Evolutionary conservation across 2,329 filamentous ascomycete genomes (phyloP).

Genomic region (Davidsoniella virescens): DNA sequence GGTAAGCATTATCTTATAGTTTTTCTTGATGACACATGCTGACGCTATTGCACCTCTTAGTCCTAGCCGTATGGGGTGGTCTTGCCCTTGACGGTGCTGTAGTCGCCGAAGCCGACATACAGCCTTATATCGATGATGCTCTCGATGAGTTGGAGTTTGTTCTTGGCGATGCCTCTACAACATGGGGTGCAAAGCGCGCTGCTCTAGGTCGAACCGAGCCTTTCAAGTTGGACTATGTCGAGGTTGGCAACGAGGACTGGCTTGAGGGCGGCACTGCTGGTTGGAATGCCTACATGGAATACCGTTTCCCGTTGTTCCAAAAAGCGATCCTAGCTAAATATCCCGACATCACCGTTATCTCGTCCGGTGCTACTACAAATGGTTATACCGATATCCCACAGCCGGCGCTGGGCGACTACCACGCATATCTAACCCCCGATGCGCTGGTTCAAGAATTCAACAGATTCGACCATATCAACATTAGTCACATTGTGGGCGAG

Average conservation of each 20-base stretch:
- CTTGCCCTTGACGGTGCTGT: constrained; percentile 37
- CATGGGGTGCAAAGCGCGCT: constrained; percentile 41
- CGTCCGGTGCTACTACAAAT: constrained; percentile 30
- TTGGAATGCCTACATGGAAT: constrained; percentile 33
- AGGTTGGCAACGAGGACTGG: constrained; percentile 54
- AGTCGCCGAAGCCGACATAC: constrained; percentile 33
- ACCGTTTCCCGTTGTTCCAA: constrained; percentile 43
- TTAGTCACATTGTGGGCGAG: constrained; percentile 29
- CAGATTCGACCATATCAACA: constrained; percentile 33
- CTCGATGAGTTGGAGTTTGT: constrained; percentile 49
- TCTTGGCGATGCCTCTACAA: constrained; percentile 33
- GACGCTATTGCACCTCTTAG: constrained; percentile 15
- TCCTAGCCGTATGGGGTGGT: constrained; percentile 43
- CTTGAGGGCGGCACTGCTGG: constrained; percentile 32
- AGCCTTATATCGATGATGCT: constrained; percentile 40
- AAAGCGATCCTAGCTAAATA: constrained; percentile 40
- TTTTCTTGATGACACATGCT: neutral
- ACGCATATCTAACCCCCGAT: constrained; percentile 35
- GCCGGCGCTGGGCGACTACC: constrained; percentile 31
- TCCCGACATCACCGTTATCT: constrained; percentile 40
- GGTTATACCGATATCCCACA: constrained; percentile 24
- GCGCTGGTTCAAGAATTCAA: constrained; percentile 32
- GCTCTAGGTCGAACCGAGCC: constrained; percentile 44
- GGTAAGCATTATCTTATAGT: constrained; percentile 18
- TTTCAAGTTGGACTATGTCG: constrained; percentile 43